These are phyloP conservation scores for Conticribra guillardii DNA, from an alignment of 108 stramenopile genomes.

Conservation along the genomic window DNA sequence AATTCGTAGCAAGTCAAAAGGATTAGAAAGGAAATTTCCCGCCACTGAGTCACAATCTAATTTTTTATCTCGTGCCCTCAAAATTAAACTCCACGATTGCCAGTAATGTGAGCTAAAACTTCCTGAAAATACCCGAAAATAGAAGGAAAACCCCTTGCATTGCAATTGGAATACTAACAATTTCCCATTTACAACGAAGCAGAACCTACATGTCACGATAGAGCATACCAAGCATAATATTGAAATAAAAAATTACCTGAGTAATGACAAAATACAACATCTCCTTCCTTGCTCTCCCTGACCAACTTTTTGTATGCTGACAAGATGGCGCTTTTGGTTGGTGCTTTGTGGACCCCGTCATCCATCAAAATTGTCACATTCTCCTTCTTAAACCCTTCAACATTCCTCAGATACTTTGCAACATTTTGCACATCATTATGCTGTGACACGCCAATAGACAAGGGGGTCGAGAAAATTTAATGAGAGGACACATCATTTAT, in stretches of 20 bases:
- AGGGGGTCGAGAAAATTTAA: no score
- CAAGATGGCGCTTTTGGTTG: constrained; percentile 78
- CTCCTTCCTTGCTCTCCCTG: constrained; percentile 71
- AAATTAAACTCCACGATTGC: no score
- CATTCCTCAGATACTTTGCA: constrained; percentile 71
- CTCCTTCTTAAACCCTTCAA: constrained; percentile 79
- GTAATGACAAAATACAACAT: constrained; percentile 84
- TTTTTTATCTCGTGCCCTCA: no score
- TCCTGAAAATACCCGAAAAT: no score
- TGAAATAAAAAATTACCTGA: constrained; percentile 44
- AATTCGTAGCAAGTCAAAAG: no score
- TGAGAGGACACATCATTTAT: no score
- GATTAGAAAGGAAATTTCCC: no score
- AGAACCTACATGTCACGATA: background rate
- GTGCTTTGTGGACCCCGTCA: constrained; percentile 72
- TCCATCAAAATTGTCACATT: constrained; percentile 92
- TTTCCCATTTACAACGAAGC: no score
- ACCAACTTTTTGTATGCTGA: constrained; percentile 77
- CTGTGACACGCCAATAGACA: background rate
- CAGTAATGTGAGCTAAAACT: no score
- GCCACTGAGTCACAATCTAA: no score
- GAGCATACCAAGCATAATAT: background rate
- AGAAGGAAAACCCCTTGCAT: no score
- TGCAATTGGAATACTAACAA: no score
- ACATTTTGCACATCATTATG: constrained; percentile 83